Conservation (phyloP, 805 yeast species). For the Kluyveromyces nonfermentans region DNA sequence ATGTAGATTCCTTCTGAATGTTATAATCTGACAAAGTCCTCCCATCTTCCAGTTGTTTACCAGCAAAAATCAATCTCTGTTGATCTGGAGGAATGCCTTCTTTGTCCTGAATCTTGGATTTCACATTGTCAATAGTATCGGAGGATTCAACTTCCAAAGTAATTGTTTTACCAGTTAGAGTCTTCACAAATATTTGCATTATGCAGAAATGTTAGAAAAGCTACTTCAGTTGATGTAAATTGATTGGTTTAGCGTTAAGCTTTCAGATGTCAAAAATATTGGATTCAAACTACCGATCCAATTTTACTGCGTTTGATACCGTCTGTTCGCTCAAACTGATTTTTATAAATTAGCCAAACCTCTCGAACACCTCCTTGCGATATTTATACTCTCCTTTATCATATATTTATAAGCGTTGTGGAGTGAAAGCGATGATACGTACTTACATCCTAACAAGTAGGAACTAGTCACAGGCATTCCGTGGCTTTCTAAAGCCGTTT, state of each 20-base stretch:
- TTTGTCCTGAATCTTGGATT: slow-evolving; percentile 63
- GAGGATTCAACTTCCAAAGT: slow-evolving; percentile 90
- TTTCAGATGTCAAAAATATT: no score
- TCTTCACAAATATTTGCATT: slow-evolving; percentile 92
- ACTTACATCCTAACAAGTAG: neutral
- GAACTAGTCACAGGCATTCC: neutral
- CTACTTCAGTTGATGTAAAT: neutral
- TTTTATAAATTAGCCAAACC: no score
- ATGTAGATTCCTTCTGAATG: slow-evolving; percentile 65
- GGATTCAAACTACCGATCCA: no score
- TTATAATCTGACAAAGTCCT: slow-evolving; percentile 64
- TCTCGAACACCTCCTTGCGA: no score
- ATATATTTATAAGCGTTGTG: no score
- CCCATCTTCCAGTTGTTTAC: slow-evolving; percentile 64
- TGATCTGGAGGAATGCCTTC: slow-evolving; percentile 68
- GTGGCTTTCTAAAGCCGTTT: neutral
- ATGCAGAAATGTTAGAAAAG: slow-evolving; percentile 28
- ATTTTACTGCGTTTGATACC: neutral
- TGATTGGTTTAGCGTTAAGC: neutral
- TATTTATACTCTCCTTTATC: no score
- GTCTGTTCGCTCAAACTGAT: neutral
- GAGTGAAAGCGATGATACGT: neutral
- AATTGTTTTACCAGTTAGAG: slow-evolving; percentile 95
- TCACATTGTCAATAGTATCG: slow-evolving; percentile 87
- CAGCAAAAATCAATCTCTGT: slow-evolving; percentile 60